Base-by-base conservation (phyloP, 2,329 filamentous ascomycete genomes). In the Penicillium sp. region DNA sequence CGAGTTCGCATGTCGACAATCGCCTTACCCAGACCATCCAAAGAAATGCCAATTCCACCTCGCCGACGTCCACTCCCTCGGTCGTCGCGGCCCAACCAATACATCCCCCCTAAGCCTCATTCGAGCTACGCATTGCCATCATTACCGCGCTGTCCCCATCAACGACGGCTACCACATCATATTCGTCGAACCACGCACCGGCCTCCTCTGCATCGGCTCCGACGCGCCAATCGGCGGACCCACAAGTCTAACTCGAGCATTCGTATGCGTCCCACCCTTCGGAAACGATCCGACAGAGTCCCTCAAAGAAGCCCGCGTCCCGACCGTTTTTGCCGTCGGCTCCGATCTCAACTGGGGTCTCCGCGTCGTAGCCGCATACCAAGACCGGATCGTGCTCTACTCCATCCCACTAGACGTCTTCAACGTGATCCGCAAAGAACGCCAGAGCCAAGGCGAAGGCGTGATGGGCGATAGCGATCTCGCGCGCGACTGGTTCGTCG, bases 151-250 rank as follows among this genome's bases (percentile, higher is more conserved):
- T 2, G 75, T 88, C 12, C 87, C 88, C 3, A 71, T 90, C 41
- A 87, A 85, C 61, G 88, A 90, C 69, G 87, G 87, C 1, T 77
- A 83, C 57, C 86, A 90, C 65, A 78, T 90, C 38, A 73, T 90
- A 5, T 90, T 88, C 69, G 85, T 85, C 6, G 86, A 90, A 67
- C 86, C 87, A 4, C 72, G 73, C 11, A 84, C 80, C 1, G 82
- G 81, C 10, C 72, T 80, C 8, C 78, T 90, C 6, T 87, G 83
- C 61, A 74, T 90, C 15, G 87, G 88, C 3, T 85, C 80, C 48
- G 85, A 89, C 75, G 82, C 84, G 0, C 84, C 86, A 1, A 75
- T 85, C 17, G 78, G 78, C n/a, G 84, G 85, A 45, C 83, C 79
- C 55, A 85, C 78, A 0, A 86, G 84, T 63, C 74, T 90, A 14